Evolutionary conservation across 225 moss, liverwort and hornwort species (phyloP), one percentile per base, ranked within the genome.

Genomic region (Takakia lepidozioides): DNA sequence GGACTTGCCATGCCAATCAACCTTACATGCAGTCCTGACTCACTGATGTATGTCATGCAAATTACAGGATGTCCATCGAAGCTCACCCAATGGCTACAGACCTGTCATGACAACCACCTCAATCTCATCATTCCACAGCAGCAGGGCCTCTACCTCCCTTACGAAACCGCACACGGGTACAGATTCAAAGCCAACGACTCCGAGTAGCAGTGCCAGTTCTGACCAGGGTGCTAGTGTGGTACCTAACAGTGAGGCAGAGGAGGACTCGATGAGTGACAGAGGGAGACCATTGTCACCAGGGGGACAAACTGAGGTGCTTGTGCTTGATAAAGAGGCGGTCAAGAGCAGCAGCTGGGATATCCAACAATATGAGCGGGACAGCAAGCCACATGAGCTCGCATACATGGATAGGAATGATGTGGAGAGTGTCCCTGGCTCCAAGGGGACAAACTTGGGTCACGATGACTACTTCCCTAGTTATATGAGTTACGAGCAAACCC

Each of bases 121-220:
- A 32, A 74, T 70, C 32, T 80, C 74, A 41, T 66, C 80, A 15
- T 80, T 80, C 64, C 71, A 70, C 50, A 71, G 74, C 64, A 74
- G 65, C 61, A 49, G 74, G 38, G 66, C 74, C 5, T 74, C 59
- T 15, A 70, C 64, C 13, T 50, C 70, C 14, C 70, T 74, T 3
- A 70, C 70, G 36, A 32, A 32, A 6, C n/a, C n/a, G n/a, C n/a
- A n/a, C n/a, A n/a, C n/a, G n/a, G n/a, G n/a, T n/a, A n/a, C n/a
- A n/a, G n/a, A n/a, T n/a, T n/a, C n/a, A n/a, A 57, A 74, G 46
- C 66, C 80, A 3, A 41, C 74, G 18, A 74, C 80, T 3, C 70
- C 80, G 2, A 71, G 70, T 25, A 80, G 80, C 64, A 80, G 63
- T 10, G 74, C 70, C 19, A 80, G 80, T 39, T 79, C 73, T 15